Evolutionary conservation across 352 stramenopile species (phyloP).

Genomic region (Pythium apleroticum): DNA sequence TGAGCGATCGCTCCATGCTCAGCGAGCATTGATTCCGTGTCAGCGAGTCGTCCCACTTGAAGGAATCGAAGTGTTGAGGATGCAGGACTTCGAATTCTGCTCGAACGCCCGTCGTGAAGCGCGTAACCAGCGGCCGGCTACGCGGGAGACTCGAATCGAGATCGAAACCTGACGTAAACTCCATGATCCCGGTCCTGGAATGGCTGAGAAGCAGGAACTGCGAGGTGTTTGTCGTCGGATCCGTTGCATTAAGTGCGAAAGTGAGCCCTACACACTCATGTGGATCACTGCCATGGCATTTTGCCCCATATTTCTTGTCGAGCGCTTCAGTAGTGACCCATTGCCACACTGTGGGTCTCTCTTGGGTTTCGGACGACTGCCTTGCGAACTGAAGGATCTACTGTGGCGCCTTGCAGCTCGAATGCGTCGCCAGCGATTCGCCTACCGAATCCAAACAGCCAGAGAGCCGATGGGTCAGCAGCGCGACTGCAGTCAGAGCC

Average conservation of each 20-base stretch:
- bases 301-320: not conserved
- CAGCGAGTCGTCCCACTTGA: not conserved
- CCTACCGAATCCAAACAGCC: slow-evolving; percentile 17
- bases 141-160: not conserved
- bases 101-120: slow-evolving; percentile 9
- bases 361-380: slow-evolving; percentile 6
- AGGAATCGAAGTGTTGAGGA: slow-evolving; percentile 10
- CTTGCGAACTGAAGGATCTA: not conserved
- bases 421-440: slow-evolving; percentile 8
- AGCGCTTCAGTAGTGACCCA: slow-evolving; percentile 8
- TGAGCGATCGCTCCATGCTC: slow-evolving; percentile 14
- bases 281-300: not conserved
- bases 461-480: not conserved
- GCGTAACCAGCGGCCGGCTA: slow-evolving; percentile 4
- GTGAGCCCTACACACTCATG: not conserved
- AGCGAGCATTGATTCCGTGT: not conserved
- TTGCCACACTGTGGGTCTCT: slow-evolving; percentile 11
- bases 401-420: slow-evolving; percentile 1
- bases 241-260: not conserved
- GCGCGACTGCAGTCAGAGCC: not conserved
- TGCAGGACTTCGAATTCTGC: slow-evolving; percentile 13
- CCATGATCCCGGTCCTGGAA: slow-evolving; percentile 1
- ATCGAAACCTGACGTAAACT: slow-evolving; percentile 13
- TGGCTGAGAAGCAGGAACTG: slow-evolving; percentile 1
- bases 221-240: not conserved